Base-by-base conservation (phyloP, 495 filamentous ascomycete genomes). In the Baudoinia panamericana region DNA sequence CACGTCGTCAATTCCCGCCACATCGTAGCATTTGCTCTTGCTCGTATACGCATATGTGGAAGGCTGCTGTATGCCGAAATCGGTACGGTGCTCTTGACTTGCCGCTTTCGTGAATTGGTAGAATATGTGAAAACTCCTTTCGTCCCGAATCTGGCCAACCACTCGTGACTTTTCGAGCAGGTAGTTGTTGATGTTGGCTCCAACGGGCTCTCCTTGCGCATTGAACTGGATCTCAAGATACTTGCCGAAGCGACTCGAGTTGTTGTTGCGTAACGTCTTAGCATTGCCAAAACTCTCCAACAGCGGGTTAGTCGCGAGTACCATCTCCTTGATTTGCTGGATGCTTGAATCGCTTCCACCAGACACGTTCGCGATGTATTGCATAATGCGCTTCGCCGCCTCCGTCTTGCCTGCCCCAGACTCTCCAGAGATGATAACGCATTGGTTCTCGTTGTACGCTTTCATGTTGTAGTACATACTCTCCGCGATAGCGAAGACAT, bases 391-490 rank as follows among this genome's bases (percentile, higher is more conserved):
- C 69, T 99, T 99, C 37, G 92, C 92, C 0, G 92, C 92, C 60
- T 99, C 92, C n/a, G 92, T 99, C 66, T 99, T 99, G 53, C 92
- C 92, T 9, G 92, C 92, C 43, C 92, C 92, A 7, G 92, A 96
- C 67, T 99, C 92, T 49, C 92, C 92, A 16, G 87, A 95, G 46
- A 99, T 99, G 59, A 99, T 99, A 36, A 99, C 87, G 64, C 92
- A 99, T 56, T 99, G 92, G 64, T 96, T 96, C 46, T 96, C 92
- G 54, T 87, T 88, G 70, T 99, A 96, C 13, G 84, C 87, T 50
- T 95, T 95, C 92, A 99, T 96, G 68, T 99, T 95, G 65, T 96
- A 95, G 66, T 99, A 96, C 35, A 87, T 64, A 3, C 85, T 80
- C 63, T 99, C 92, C 51, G 92, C 92, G 56, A 96, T 87, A 33